Evolutionary conservation across 495 filamentous ascomycete species (phyloP).

Genomic region (Annulohypoxylon maeteangense): DNA sequence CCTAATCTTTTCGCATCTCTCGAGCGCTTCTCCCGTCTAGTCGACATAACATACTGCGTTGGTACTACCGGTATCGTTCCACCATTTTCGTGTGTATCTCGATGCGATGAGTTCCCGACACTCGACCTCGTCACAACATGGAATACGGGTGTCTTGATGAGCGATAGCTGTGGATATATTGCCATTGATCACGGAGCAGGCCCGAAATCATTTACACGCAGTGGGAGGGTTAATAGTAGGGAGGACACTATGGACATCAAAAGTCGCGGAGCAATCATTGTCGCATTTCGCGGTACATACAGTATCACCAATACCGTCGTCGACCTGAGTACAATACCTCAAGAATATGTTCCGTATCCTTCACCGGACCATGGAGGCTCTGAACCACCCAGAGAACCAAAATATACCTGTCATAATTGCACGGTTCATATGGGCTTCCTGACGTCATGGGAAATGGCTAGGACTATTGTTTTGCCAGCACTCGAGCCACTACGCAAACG

Average conservation of each 20-base stretch:
- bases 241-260: background rate
- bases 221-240: background rate
- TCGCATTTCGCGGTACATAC: slow-evolving; percentile 97
- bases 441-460: slow-evolving; percentile 79
- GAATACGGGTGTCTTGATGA: slow-evolving; percentile 87
- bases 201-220: slow-evolving; percentile 49
- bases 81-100: slow-evolving; percentile 86
- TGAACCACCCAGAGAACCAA: slow-evolving; percentile 37
- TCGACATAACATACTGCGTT: slow-evolving; percentile 96
- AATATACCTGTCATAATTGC: slow-evolving; percentile 75
- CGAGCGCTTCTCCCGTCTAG: slow-evolving; percentile 85
- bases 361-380: slow-evolving; percentile 56
- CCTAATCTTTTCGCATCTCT: slow-evolving; percentile 77
- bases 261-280: slow-evolving; percentile 66
- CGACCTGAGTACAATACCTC: slow-evolving; percentile 87
- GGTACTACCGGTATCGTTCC: slow-evolving; percentile 78
- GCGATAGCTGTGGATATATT: slow-evolving; percentile 94
- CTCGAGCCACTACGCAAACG: slow-evolving; percentile 62
- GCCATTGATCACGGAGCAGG: slow-evolving; percentile 77
- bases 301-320: slow-evolving; percentile 88
- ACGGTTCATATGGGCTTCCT: slow-evolving; percentile 94
- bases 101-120: slow-evolving; percentile 80
- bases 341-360: slow-evolving; percentile 90
- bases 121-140: slow-evolving; percentile 86
- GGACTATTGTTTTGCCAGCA: slow-evolving; percentile 68